A percentile compares a stretch with the other conserved stretches of the same genome.
Conservation (phyloP, 1,284 basidiomycete species). For the Ceratobasidium sp. region DNA sequence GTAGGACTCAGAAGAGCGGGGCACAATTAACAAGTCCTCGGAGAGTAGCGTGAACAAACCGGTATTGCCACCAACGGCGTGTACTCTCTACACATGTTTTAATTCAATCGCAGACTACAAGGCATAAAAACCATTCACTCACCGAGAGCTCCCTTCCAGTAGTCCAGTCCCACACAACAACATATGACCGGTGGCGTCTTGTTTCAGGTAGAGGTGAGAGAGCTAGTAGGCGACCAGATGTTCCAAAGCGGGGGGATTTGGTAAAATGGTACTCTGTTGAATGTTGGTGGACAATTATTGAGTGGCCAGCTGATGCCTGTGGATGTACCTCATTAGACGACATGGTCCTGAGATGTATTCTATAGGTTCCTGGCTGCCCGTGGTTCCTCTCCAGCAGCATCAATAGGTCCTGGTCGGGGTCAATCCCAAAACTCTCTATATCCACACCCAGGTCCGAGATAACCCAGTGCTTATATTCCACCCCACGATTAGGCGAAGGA, state of each 20-base stretch:
- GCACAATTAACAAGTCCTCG: constrained; percentile 11
- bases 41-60: constrained; percentile 17
- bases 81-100: neutral
- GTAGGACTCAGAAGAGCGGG: constrained; percentile 14
- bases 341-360: constrained; percentile 31
- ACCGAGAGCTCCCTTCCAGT: constrained; percentile 3
- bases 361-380: neutral
- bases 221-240: constrained; percentile 12
- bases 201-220: constrained; percentile 10
- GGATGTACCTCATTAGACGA: constrained; percentile 15
- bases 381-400: neutral
- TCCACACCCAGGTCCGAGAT: constrained; percentile 2
- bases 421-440: constrained; percentile 1
- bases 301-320: neutral
- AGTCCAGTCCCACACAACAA: constrained; percentile 37
- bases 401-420: constrained; percentile 28
- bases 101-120: neutral
- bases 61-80: neutral
- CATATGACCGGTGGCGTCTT: constrained; percentile 1
- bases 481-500: constrained; percentile 20
- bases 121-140: neutral
- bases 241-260: constrained; percentile 12
- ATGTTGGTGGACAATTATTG: neutral
- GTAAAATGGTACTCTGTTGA: neutral
- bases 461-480: constrained; percentile 10